phyloP scores from a whole-genome alignment of 1,139 yeast genomes.

The Scheffersomyces segobiensis region DNA sequence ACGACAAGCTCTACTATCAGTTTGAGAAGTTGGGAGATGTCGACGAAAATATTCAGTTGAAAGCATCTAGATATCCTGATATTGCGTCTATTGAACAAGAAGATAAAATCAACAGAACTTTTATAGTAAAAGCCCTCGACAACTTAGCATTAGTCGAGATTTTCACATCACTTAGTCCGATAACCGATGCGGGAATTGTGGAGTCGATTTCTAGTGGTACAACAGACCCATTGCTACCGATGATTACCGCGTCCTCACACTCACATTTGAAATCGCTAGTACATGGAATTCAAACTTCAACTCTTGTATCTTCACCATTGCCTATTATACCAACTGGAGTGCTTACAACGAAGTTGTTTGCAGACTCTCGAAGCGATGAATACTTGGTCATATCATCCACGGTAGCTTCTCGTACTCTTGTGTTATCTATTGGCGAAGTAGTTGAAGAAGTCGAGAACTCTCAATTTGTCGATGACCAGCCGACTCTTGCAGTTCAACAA shows the following conservation, averaged over 20 bases:
- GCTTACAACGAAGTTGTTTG: conserved; percentile 55
- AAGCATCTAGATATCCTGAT: not conserved
- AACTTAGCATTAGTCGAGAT: conserved; percentile 63
- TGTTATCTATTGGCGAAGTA: conserved; percentile 74
- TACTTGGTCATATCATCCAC: conserved; percentile 69
- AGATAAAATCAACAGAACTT: conserved; percentile 3
- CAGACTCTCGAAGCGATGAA: conserved; percentile 53
- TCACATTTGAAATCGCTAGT: conserved; percentile 52
- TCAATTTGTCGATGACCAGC: conserved; percentile 53
- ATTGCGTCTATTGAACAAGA: not conserved
- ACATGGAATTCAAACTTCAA: conserved; percentile 63
- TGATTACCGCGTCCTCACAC: conserved; percentile 29
- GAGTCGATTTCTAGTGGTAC: conserved; percentile 30
- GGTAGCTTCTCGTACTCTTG: conserved; percentile 59
- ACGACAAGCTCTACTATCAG: conserved; percentile 69
- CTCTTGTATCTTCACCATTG: conserved; percentile 69
- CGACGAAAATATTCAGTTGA: conserved; percentile 28
- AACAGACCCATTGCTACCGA: conserved; percentile 38
- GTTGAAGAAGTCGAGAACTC: conserved; percentile 77
- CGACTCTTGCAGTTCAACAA: conserved; percentile 71
- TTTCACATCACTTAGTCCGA: conserved; percentile 57
- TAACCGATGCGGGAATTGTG: conserved; percentile 50
- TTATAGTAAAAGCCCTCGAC: conserved; percentile 37
- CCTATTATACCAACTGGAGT: conserved; percentile 63
- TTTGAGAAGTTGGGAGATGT: conserved; percentile 69